Conservation (phyloP, 768 basidiomycete genomes). For the Coprinellus micaceus region DNA sequence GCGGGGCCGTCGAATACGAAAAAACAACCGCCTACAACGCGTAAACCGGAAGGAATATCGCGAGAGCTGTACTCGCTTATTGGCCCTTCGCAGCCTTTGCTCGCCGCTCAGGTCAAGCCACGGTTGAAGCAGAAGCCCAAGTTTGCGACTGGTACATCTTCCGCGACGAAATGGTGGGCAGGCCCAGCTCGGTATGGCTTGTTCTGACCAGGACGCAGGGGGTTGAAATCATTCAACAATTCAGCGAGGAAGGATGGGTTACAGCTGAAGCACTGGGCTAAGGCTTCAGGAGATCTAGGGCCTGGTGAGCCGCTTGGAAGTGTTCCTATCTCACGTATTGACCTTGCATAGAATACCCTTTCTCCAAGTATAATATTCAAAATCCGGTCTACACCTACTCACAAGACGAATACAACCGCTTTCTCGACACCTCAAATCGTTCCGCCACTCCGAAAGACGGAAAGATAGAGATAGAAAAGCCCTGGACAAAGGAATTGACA, state of each 20-base stretch:
- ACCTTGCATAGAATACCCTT: conserved; percentile 59
- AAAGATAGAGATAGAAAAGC: conserved; percentile 47
- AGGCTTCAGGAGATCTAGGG: conserved; percentile 50
- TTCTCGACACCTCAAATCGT: conserved; percentile 40
- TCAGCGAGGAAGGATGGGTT: conserved; percentile 62
- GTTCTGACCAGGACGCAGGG: conserved; percentile 48
- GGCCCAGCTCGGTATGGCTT: conserved; percentile 3
- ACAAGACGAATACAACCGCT: conserved; percentile 81
- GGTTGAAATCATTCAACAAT: conserved; percentile 71
- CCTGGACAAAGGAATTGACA: conserved; percentile 93
- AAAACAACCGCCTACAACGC: conserved; percentile 35
- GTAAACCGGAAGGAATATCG: conserved; percentile 88
- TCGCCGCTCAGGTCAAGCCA: conserved; percentile 78
- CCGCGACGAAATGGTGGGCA: conserved; percentile 61
- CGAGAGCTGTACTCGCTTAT: conserved; percentile 92
- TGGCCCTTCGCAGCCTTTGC: conserved; percentile 85
- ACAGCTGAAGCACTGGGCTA: conserved; percentile 82
- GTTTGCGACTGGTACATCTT: conserved; percentile 52
- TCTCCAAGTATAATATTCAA: conserved; percentile 79
- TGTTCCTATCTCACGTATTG: not conserved
- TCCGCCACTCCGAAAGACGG: not conserved
- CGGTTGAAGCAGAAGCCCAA: conserved; percentile 85
- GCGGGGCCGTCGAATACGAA: conserved; percentile 46
- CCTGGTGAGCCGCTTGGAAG: conserved; percentile 44
- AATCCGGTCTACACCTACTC: conserved; percentile 67